phyloP scores from a whole-genome alignment of 1,284 basidiomycete species.

The Austroboletus novae-zelandiae region DNA sequence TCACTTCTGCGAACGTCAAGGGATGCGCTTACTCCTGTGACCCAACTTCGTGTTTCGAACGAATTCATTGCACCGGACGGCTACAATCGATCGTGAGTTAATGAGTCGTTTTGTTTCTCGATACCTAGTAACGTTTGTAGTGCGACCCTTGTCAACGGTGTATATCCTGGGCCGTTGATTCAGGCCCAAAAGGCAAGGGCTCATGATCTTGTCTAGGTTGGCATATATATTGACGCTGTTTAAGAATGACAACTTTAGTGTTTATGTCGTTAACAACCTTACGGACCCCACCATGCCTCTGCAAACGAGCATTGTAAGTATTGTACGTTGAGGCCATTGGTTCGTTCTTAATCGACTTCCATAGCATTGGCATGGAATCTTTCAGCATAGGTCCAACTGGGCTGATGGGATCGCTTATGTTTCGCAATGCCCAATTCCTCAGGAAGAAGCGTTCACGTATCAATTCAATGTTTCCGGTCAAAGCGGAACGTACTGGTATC shows the following conservation, averaged over 20 bases:
- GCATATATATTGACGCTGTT: not conserved
- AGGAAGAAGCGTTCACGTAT: constrained; percentile 21
- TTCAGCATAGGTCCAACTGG: constrained; percentile 29
- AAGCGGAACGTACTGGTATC: too few relatives aligned
- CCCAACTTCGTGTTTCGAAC: constrained; percentile 24
- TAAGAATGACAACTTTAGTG: constrained; percentile 18
- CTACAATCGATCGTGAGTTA: constrained; percentile 31
- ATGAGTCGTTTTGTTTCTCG: not conserved
- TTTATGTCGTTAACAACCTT: constrained; percentile 33
- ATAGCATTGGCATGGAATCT: constrained; percentile 37
- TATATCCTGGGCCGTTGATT: constrained; percentile 29
- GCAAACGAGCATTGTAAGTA: constrained; percentile 35
- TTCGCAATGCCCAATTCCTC: constrained; percentile 35
- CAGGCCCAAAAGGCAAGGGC: constrained; percentile 19
- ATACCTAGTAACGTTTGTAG: constrained; percentile 11
- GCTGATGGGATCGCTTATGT: constrained; percentile 31
- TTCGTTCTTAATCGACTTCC: not conserved
- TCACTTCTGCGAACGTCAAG: too few relatives aligned
- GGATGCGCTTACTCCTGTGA: constrained; percentile 16
- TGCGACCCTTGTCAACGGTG: constrained; percentile 25
- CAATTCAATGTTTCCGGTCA: not conserved
- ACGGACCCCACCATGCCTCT: constrained; percentile 31
- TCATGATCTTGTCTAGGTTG: not conserved
- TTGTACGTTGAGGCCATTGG: too few relatives aligned
- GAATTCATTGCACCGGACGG: constrained; percentile 35